Base-by-base conservation (phyloP, 768 basidiomycete species). In the Lentinus tigrinus region DNA sequence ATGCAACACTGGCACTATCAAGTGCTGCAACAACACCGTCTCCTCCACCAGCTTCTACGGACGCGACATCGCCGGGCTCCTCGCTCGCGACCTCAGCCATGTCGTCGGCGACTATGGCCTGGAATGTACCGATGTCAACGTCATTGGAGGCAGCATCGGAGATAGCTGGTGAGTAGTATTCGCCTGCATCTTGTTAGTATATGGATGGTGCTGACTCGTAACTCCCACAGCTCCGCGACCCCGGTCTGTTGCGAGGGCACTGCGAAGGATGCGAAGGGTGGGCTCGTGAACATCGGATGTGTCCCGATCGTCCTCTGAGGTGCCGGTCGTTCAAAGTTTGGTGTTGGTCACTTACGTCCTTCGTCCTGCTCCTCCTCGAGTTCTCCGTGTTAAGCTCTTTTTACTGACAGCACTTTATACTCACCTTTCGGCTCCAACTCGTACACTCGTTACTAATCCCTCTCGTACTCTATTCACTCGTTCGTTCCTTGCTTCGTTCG, bases 191-290 rank as follows among this genome's bases (percentile, higher is more conserved):
- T 19, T 14, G 13, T 8, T 36, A 8, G 10, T 11, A 24, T 7
- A 4, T 23, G 4, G 21, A 21, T 3, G 47, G 31, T 58, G 44
- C 52, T 7, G 21, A 4, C 11, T 37, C 21, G n/a, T 14, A 24
- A 2, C 23, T 14, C 27, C 4, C 19, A 7, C 34, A 62, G 61
- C 49, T 10, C 47, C 5, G 14, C 56, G 43, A 46, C 36, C 16
- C 28, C 61, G 7, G 52, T 62, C 8, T 62, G 61, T 53, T 62
- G 61, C 56, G 31, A 54, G 44, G 52, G 57, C 47, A 57, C 52
- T 38, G 39, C 44, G 6, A n/a, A 54, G 16, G 49, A 52, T 55
- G 37, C 9, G 61, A 49, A 16, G 5, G 24, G 19, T 11, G 46
- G 51, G 19, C 26, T 61, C 6, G 38, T 60, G 26, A 51, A 38